Evolutionary conservation across 176 grass and related monocot species (phyloP).

Genomic region (Luzula sylvatica): DNA sequence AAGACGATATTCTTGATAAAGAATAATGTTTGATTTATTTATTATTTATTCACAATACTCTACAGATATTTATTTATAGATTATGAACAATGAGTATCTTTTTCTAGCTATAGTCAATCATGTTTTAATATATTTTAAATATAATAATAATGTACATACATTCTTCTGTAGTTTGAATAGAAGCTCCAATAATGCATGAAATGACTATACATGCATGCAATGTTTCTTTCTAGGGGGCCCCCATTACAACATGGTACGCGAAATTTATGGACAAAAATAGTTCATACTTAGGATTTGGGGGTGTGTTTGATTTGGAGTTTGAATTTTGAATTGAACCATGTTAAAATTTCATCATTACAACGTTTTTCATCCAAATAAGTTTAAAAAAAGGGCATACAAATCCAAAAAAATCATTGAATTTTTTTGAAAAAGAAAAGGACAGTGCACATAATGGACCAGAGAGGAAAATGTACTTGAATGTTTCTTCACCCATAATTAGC

Average conservation of each 20-base stretch:
- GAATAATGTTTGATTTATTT: constrained; percentile 11
- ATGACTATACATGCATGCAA: constrained; percentile 5
- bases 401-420: too few species aligned
- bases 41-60: constrained; percentile 7
- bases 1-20: not conserved
- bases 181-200: not conserved
- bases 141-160: not conserved
- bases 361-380: too few species aligned
- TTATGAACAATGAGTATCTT: not conserved
- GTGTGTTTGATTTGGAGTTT: not conserved
- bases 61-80: not conserved
- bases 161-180: not conserved
- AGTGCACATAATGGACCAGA: not conserved
- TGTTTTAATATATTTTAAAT: not conserved
- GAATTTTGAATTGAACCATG: not conserved
- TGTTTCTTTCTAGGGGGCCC: too few species aligned
- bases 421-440: not conserved
- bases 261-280: too few species aligned
- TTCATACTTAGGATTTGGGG: too few species aligned
- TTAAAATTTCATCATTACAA: too few species aligned
- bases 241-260: too few species aligned
- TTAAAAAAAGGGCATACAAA: too few species aligned
- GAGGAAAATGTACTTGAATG: not conserved
- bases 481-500: constrained; percentile 2
- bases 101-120: constrained; percentile 2